phyloP scores from a whole-genome alignment of 2,329 filamentous ascomycete genomes.

The Hypoxylon sp. region DNA sequence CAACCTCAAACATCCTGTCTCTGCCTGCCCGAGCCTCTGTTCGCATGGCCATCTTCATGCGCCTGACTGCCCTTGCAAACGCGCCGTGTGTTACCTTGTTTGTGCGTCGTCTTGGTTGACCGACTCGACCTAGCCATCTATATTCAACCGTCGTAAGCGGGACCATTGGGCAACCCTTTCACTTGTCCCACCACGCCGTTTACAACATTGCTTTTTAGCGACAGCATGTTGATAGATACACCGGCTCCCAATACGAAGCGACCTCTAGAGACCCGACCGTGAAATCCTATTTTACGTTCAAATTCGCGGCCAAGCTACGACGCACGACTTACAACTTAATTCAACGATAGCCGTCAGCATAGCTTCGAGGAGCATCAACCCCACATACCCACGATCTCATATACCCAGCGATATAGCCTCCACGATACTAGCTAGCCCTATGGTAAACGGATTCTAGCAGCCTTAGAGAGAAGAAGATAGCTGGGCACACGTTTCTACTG shows the following conservation, averaged over 20 bases:
- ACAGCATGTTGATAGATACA: constrained; percentile 44
- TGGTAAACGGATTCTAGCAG: constrained; percentile 23
- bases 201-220: constrained; percentile 34
- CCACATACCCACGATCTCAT: constrained; percentile 31
- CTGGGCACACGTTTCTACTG: constrained; percentile 22
- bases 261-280: constrained; percentile 27
- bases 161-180: constrained; percentile 35
- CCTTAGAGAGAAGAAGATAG: constrained; percentile 20
- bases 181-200: constrained; percentile 19
- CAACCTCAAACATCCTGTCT: constrained; percentile 20
- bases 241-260: constrained; percentile 18
- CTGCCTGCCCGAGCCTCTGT: constrained; percentile 20
- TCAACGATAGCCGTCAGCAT: constrained; percentile 22
- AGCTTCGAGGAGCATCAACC: constrained; percentile 39
- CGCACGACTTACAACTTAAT: constrained; percentile 13
- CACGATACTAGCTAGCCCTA: constrained; percentile 25
- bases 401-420: constrained; percentile 8
- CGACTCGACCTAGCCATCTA: constrained; percentile 5
- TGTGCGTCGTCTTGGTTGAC: constrained; percentile 40
- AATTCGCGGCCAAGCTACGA: constrained; percentile 18
- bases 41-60: constrained; percentile 45
- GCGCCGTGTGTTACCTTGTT: constrained; percentile 46
- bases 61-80: constrained; percentile 44
- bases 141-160: constrained; percentile 19
- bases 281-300: constrained; percentile 8